Base-by-base conservation (phyloP, 176 grass and related monocot species). In the Puccinellia tenuiflora region DNA sequence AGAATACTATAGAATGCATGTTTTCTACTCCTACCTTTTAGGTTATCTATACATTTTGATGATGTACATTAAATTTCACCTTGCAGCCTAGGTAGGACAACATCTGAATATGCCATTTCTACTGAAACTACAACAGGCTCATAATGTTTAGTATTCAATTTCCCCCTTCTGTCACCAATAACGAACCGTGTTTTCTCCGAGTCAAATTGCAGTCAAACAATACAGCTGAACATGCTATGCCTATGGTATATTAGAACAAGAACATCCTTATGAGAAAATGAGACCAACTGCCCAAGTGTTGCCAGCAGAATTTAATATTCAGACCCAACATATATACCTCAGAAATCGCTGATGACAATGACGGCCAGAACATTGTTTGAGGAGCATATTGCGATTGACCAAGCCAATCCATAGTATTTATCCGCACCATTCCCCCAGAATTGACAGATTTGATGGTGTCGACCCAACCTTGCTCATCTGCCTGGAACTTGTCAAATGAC, bases 351-450 rank as follows among this genome's bases (percentile, higher is more conserved):
- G 92, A 91, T 35, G 96, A 88, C 34, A 95, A 64, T 68, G 89
- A 91, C 71, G 92, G n/a, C 88, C 90, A 98, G 81, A 85, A 93
- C 31, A 98, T 82, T 79, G 86, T 93, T 79, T 86, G 62, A 54
- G 81, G 68, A 54, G 87, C n/a, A 74, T 82, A 95, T n/a, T 95
- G 79, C 2, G 96, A 98, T 74, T 98, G 89, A 43, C 91, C 91
- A 60, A 98, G 91, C 92, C 96, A 98, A 80, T 95, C 92, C 95
- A 98, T 95, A 26, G 95, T 98, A 79, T 67, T 95, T 75, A 98
- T 90, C 56, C 92, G 63, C 25, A 98, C 76, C 57, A 77, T 85
- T 70, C 91, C 92, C 77, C 91, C 87, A 35, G 72, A 47, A 46
- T 77, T 83, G 8, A 95, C 96, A n/a, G 96, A 98, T 75, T 93